These are phyloP conservation scores for Tetrapisispora namnaoensis DNA, from an alignment of 805 yeast species.

Conservation along the genomic window DNA sequence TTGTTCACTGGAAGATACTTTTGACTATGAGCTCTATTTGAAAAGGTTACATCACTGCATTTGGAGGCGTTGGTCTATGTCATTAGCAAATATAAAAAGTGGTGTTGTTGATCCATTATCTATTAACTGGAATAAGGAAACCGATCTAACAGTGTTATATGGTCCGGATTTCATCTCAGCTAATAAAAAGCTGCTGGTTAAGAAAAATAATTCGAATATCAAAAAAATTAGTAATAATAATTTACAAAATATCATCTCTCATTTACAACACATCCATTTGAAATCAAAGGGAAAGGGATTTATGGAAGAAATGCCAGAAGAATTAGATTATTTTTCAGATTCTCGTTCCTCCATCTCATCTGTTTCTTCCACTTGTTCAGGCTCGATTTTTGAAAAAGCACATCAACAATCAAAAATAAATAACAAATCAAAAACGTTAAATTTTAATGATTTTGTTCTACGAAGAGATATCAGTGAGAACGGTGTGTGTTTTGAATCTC, in stretches of 20 bases:
- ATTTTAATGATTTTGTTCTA: slow-evolving; percentile 7
- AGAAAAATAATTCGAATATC: background rate
- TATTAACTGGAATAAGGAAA: slow-evolving; percentile 91
- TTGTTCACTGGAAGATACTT: slow-evolving; percentile 28
- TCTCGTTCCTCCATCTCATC: slow-evolving; percentile 1
- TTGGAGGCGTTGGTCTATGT: slow-evolving; percentile 95
- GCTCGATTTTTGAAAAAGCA: background rate
- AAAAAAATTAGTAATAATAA: background rate
- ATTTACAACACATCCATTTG: background rate
- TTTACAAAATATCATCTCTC: background rate
- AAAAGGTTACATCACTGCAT: slow-evolving; percentile 66
- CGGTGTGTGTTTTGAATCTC: slow-evolving; percentile 6
- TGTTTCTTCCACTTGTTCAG: background rate
- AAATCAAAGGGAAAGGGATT: background rate
- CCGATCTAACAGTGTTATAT: slow-evolving; percentile 90
- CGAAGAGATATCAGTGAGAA: slow-evolving; percentile 8
- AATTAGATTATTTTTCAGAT: slow-evolving; percentile 1
- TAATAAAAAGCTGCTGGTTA: background rate
- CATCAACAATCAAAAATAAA: background rate
- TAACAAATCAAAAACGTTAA: background rate
- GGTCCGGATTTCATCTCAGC: slow-evolving; percentile 50
- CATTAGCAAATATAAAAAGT: slow-evolving; percentile 49
- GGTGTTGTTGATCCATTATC: slow-evolving; percentile 57
- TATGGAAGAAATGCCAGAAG: background rate
- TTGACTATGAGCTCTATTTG: slow-evolving; percentile 25